A percentile compares a stretch with the other conserved stretches of the same genome.
Conservation (phyloP, 495 filamentous ascomycete genomes). For the Sordaria brevicollis region DNA sequence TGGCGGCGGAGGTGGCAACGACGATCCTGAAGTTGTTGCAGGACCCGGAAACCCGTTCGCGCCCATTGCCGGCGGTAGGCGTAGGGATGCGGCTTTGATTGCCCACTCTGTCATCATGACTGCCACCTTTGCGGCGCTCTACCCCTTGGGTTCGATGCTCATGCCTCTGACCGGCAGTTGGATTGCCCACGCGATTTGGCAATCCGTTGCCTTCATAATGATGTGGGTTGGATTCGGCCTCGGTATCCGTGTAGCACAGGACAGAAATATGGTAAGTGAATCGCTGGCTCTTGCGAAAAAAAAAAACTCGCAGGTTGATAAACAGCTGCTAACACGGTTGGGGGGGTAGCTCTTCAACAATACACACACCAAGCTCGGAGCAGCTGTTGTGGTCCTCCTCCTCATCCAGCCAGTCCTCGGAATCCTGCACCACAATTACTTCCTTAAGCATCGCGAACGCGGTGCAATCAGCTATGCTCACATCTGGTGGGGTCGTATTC, state of each 20-base stretch:
- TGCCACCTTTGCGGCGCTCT: constrained; percentile 43
- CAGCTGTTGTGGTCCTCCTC: constrained; percentile 47
- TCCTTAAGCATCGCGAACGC: constrained; percentile 33
- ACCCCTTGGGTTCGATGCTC: constrained; percentile 45
- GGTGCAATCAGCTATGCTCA: constrained; percentile 49
- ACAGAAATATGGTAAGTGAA: constrained; percentile 26
- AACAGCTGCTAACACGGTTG: not conserved
- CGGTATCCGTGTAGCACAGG: constrained; percentile 41
- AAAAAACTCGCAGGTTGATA: not conserved
- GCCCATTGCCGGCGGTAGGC: not conserved
- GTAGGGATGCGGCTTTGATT: not conserved
- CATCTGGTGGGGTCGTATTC: constrained; percentile 56
- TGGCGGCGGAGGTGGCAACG: constrained; percentile 1
- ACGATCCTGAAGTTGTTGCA: not conserved
- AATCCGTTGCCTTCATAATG: constrained; percentile 44
- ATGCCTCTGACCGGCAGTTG: constrained; percentile 43
- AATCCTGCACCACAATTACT: constrained; percentile 52
- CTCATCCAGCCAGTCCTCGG: constrained; percentile 57
- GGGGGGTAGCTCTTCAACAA: constrained; percentile 26
- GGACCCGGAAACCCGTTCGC: not conserved
- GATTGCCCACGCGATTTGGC: constrained; percentile 47
- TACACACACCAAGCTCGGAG: constrained; percentile 44
- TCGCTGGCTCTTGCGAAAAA: not conserved
- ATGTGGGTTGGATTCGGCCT: constrained; percentile 52
- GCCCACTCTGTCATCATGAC: constrained; percentile 47